These are phyloP conservation scores for Pseudogymnoascus sp. DNA, from an alignment of 2,329 filamentous ascomycete species.

Conservation along the genomic window DNA sequence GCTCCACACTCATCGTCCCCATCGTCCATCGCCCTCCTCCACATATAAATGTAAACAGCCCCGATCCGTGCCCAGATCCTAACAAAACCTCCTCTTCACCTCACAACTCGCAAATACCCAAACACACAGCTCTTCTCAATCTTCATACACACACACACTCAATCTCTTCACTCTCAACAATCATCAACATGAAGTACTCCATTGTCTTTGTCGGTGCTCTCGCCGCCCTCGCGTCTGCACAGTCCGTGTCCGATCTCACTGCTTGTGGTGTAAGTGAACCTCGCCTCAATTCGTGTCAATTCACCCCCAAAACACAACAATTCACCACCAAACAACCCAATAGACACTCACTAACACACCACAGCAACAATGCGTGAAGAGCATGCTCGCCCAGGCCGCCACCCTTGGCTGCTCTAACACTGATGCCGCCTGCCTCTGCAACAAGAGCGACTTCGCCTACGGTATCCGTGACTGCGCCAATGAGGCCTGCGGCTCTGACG, in stretches of 20 bases:
- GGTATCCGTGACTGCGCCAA: slow-evolving; percentile 42
- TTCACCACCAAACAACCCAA: neutral
- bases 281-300: neutral
- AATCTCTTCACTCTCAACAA: neutral
- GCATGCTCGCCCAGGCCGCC: slow-evolving; percentile 38
- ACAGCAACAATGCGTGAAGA: slow-evolving; percentile 36
- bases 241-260: neutral
- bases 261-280: neutral
- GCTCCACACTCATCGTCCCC: neutral
- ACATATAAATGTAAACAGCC: slow-evolving; percentile 7
- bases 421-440: slow-evolving; percentile 39
- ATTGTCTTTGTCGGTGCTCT: slow-evolving; percentile 1
- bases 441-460: slow-evolving; percentile 37
- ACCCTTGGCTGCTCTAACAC: slow-evolving; percentile 34
- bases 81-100: slow-evolving; percentile 2
- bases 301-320: neutral
- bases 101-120: neutral
- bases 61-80: neutral
- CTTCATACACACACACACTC: neutral
- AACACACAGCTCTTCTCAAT: neutral
- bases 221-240: neutral
- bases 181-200: slow-evolving; percentile 2
- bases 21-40: neutral
- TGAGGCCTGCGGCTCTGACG: slow-evolving; percentile 33
- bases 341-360: neutral